phyloP scores from a whole-genome alignment of 2,329 filamentous ascomycete genomes.

The Ramularia endophylla region DNA sequence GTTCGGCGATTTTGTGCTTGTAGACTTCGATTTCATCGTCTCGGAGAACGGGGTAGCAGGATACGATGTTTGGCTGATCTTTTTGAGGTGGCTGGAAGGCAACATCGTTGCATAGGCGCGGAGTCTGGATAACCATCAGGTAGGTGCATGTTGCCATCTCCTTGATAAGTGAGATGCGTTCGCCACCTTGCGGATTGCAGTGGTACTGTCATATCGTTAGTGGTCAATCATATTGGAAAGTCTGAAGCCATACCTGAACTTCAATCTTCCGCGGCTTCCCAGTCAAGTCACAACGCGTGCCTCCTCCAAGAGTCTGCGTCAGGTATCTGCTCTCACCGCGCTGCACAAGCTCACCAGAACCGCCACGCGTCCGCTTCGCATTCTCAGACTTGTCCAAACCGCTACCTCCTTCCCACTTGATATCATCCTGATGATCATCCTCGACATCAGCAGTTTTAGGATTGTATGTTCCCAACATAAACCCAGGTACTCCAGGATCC shows the following conservation, averaged over 20 bases:
- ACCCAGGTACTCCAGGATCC: constrained; percentile 70
- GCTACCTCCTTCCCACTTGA: constrained; percentile 23
- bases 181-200: constrained; percentile 68
- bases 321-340: constrained; percentile 82
- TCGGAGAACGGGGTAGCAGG: constrained; percentile 64
- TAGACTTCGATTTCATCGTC: constrained; percentile 45
- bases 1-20: constrained; percentile 23
- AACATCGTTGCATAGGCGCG: constrained; percentile 77
- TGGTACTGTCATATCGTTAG: constrained; percentile 47
- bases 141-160: constrained; percentile 88
- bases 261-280: constrained; percentile 76
- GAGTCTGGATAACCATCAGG: constrained; percentile 87
- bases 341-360: constrained; percentile 53
- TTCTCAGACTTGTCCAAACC: constrained; percentile 27
- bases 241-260: constrained; percentile 51
- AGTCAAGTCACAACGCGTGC: constrained; percentile 81
- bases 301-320: constrained; percentile 72
- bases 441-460: constrained; percentile 20
- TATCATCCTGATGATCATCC: constrained; percentile 24
- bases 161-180: constrained; percentile 88
- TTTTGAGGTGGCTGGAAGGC: constrained; percentile 79
- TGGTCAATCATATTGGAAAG: background rate
- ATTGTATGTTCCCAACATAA: constrained; percentile 62
- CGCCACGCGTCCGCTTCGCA: constrained; percentile 33
- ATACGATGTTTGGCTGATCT: constrained; percentile 68